Evolutionary conservation across 176 grass and related monocot genomes (phyloP).

Genomic region (Musa troglodytarum): DNA sequence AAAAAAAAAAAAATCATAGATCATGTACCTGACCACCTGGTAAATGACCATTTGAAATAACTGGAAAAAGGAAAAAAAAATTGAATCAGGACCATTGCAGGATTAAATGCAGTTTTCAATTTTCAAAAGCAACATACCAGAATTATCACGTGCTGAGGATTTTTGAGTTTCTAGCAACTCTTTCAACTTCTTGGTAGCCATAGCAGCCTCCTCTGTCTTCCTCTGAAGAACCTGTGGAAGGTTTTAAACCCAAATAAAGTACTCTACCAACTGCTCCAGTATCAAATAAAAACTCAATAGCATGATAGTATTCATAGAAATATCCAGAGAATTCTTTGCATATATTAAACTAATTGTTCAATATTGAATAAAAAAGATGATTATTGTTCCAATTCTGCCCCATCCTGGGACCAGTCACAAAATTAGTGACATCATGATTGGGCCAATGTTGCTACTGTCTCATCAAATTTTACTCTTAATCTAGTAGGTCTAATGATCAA

Average conservation of each 20-base stretch:
- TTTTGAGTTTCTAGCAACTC: constrained; percentile 94
- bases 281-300: background rate
- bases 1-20: constrained; percentile 16
- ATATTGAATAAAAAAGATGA: too few species aligned
- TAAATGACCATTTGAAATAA: constrained; percentile 58
- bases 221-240: constrained; percentile 72
- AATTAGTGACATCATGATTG: too few species aligned
- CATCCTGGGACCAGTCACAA: too few species aligned
- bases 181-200: constrained; percentile 97
- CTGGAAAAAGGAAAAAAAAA: constrained; percentile 30
- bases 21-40: constrained; percentile 65
- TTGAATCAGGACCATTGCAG: background rate
- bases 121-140: constrained; percentile 34
- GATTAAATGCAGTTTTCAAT: background rate
- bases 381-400: too few species aligned
- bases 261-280: background rate
- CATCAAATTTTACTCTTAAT: too few species aligned
- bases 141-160: constrained; percentile 69
- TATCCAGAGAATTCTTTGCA: too few species aligned
- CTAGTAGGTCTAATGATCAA: too few species aligned
- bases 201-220: constrained; percentile 97
- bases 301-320: background rate
- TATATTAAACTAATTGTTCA: too few species aligned
- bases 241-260: background rate
- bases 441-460: too few species aligned